A percentile compares a stretch with the other conserved stretches of the same genome.
These are phyloP conservation scores for Metschnikowia gruessii DNA, from an alignment of 805 yeast species.

Conservation along the genomic window DNA sequence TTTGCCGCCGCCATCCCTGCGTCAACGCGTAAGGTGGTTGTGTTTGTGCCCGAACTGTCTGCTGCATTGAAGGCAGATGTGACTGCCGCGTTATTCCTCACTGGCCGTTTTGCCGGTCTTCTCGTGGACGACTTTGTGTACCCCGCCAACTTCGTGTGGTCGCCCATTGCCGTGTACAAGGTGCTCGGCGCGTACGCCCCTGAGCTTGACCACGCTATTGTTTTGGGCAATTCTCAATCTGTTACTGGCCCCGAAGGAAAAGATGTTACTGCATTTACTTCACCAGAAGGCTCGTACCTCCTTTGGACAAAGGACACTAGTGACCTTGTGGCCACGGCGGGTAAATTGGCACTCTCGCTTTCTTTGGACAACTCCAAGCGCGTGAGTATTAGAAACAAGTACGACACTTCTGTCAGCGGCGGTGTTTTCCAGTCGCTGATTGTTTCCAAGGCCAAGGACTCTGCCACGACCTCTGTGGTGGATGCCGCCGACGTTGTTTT, in stretches of 20 bases:
- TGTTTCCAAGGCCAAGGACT: slow-evolving; percentile 25
- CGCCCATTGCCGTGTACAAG: slow-evolving; percentile 50
- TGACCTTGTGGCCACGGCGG: slow-evolving; percentile 51
- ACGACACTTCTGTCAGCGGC: slow-evolving; percentile 68
- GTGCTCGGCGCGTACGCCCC: slow-evolving; percentile 44
- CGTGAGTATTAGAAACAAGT: slow-evolving; percentile 59
- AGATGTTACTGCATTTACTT: slow-evolving; percentile 35
- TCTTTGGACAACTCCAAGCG: slow-evolving; percentile 56
- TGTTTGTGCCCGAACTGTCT: slow-evolving; percentile 54
- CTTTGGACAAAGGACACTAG: slow-evolving; percentile 73
- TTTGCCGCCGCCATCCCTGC: slow-evolving; percentile 60
- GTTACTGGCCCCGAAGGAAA: neutral
- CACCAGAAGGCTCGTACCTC: slow-evolving; percentile 46
- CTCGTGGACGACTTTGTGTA: slow-evolving; percentile 52
- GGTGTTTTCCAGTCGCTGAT: slow-evolving; percentile 75
- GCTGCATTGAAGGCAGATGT: slow-evolving; percentile 66
- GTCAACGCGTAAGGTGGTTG: slow-evolving; percentile 57
- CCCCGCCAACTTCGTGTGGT: slow-evolving; percentile 53
- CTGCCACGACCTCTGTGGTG: slow-evolving; percentile 27
- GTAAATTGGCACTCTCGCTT: slow-evolving; percentile 64
- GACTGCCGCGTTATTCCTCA: slow-evolving; percentile 63
- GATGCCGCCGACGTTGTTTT: slow-evolving; percentile 63
- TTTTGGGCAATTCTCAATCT: slow-evolving; percentile 23
- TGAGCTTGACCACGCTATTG: slow-evolving; percentile 26
- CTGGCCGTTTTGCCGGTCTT: slow-evolving; percentile 38